Evolutionary conservation across 1,139 yeast genomes (phyloP).

Genomic region (Yamadazyma aaseri): DNA sequence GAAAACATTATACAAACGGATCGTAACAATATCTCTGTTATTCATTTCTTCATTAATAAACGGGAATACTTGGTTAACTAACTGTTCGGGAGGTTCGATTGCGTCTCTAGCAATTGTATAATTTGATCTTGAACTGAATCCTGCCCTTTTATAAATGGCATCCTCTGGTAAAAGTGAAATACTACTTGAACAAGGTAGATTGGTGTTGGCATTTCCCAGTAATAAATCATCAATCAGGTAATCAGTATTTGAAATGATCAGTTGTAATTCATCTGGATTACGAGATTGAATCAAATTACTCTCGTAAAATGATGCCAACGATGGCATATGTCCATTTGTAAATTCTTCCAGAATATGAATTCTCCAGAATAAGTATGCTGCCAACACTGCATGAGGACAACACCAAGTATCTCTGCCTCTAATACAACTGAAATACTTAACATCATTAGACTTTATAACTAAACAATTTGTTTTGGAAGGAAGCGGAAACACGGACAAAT

Average conservation of each 20-base stretch:
- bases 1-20: conserved; percentile 21
- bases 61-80: conserved; percentile 30
- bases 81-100: conserved; percentile 28
- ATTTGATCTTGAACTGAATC: conserved; percentile 20
- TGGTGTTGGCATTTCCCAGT: not conserved
- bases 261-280: not conserved
- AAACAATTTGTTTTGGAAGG: conserved; percentile 12
- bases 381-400: conserved; percentile 31
- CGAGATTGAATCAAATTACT: not conserved
- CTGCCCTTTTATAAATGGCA: conserved; percentile 22
- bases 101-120: conserved; percentile 22
- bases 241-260: not conserved
- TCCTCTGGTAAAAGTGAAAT: conserved; percentile 14
- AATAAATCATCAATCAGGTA: not conserved
- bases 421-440: conserved; percentile 22
- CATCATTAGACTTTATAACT: not conserved
- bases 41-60: conserved; percentile 20
- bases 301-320: not conserved
- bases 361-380: conserved; percentile 29
- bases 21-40: conserved; percentile 14
- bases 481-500: conserved; percentile 17
- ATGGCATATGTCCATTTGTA: not conserved
- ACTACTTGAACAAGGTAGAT: not conserved
- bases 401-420: conserved; percentile 27
- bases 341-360: conserved; percentile 18